Conservation (phyloP, 2,329 filamentous ascomycete species). For the Albifimbria verrucaria region DNA sequence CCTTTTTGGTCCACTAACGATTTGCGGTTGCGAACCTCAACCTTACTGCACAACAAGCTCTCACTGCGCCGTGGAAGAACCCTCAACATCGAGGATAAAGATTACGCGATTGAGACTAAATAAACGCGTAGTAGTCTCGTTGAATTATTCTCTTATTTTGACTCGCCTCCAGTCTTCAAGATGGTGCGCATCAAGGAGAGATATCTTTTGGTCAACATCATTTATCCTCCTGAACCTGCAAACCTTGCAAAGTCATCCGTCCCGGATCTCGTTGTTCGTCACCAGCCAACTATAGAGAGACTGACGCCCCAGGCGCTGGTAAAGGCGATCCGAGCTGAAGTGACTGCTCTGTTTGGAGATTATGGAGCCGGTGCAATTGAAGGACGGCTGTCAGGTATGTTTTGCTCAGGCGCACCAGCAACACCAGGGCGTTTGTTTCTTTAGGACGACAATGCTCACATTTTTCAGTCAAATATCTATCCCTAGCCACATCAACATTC, state of each 20-base stretch:
- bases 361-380: constrained; percentile 77
- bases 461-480: constrained; percentile 83
- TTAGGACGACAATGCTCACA: constrained; percentile 4
- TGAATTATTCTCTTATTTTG: too few relatives aligned
- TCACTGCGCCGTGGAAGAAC: too few relatives aligned
- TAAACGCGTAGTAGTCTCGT: too few relatives aligned
- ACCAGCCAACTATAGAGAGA: constrained; percentile 71
- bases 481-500: constrained; percentile 86
- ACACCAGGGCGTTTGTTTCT: not conserved
- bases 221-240: constrained; percentile 66
- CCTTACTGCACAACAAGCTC: too few relatives aligned
- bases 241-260: constrained; percentile 32
- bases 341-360: constrained; percentile 78
- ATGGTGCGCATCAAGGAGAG: constrained; percentile 98
- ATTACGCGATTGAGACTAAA: too few relatives aligned
- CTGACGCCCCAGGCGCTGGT: constrained; percentile 65
- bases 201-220: constrained; percentile 90
- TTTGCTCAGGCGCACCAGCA: constrained; percentile 7
- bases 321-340: constrained; percentile 66
- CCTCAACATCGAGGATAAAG: too few relatives aligned
- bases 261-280: constrained; percentile 67
- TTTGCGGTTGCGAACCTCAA: too few relatives aligned
- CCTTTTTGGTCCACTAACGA: too few relatives aligned
- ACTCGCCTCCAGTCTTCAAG: not conserved
- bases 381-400: constrained; percentile 63